These are phyloP conservation scores for Grosmannia clavigera DNA, from an alignment of 2,329 filamentous ascomycete species.

Conservation along the genomic window DNA sequence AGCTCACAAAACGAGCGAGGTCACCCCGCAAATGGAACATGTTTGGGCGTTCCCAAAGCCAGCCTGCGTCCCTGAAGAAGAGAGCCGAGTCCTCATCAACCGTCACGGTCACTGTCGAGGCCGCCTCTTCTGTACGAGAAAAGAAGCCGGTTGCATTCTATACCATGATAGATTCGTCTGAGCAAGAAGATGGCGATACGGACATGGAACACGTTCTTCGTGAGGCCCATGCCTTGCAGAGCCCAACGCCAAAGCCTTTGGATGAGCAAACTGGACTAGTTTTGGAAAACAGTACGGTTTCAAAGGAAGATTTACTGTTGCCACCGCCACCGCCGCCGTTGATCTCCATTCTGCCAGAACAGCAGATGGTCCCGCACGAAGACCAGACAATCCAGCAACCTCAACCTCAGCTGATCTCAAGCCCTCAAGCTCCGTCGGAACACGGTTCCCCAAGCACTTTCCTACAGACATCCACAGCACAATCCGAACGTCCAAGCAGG, in stretches of 20 bases:
- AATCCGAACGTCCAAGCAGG: slow-evolving; percentile 39
- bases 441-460: background rate
- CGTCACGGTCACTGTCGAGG: slow-evolving; percentile 36
- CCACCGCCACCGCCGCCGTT: background rate
- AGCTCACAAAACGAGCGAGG: slow-evolving; percentile 40
- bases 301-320: background rate
- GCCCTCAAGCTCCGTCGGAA: background rate
- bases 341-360: no score
- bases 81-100: slow-evolving; percentile 23
- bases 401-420: background rate
- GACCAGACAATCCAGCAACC: background rate
- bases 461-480: background rate
- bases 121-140: slow-evolving; percentile 34
- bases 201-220: slow-evolving; percentile 37
- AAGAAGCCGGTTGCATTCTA: slow-evolving; percentile 47
- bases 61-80: slow-evolving; percentile 24
- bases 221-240: slow-evolving; percentile 22
- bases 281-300: background rate
- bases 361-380: no score
- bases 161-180: slow-evolving; percentile 47
- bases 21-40: slow-evolving; percentile 52
- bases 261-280: background rate
- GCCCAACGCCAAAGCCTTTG: background rate
- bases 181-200: slow-evolving; percentile 31
- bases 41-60: slow-evolving; percentile 42